Conservation (phyloP, 805 yeast species). For the Jamesozyma lodderae region DNA sequence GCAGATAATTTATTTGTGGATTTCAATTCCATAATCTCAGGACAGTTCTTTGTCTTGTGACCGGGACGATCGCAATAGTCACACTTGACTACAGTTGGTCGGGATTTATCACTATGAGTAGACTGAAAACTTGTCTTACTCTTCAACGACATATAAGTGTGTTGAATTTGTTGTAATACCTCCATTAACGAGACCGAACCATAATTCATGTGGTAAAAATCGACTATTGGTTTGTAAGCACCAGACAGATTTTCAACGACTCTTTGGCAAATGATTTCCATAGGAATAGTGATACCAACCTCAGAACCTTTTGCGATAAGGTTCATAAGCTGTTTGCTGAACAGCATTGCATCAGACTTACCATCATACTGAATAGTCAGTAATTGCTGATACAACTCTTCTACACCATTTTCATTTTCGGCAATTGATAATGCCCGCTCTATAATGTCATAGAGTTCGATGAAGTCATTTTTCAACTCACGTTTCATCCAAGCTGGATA, state of each 20-base stretch:
- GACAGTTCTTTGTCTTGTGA: not conserved
- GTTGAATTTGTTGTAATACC: not conserved
- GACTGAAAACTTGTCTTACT: not conserved
- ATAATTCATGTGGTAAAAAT: not conserved
- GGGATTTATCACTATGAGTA: not conserved
- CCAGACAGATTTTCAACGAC: not conserved
- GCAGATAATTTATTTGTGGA: not conserved
- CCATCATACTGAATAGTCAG: conserved; percentile 1
- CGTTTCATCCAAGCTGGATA: conserved; percentile 1
- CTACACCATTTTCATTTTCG: not conserved
- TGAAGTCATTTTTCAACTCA: not conserved
- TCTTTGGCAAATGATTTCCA: not conserved
- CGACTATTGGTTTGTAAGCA: conserved; percentile 1
- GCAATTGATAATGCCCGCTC: not conserved
- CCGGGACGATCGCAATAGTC: not conserved
- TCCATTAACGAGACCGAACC: not conserved
- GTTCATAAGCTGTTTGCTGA: not conserved
- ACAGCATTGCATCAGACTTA: conserved; percentile 2
- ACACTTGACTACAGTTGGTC: not conserved
- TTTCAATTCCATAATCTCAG: not conserved
- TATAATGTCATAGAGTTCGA: conserved; percentile 2
- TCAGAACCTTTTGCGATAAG: not conserved
- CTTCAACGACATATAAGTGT: not conserved
- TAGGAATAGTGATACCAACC: not conserved
- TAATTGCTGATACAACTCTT: not conserved